phyloP scores from a whole-genome alignment of 352 stramenopile genomes.

The Globisporangium emineosum region DNA sequence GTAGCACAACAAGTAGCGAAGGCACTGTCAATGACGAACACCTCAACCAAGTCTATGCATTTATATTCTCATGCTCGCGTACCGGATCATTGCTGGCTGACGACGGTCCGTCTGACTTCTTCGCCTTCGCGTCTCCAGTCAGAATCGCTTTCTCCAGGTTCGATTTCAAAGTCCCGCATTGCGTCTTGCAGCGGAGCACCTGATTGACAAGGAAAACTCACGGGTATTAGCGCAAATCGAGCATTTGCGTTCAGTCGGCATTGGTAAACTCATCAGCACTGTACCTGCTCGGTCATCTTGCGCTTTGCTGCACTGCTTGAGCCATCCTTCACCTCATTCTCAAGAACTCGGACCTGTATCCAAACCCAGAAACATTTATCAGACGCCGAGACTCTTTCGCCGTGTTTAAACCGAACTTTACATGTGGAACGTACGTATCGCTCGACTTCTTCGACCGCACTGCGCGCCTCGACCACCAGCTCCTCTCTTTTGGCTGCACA shows the following conservation, averaged over 20 bases:
- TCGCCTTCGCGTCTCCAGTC: conserved; percentile 34
- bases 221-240: too few species aligned
- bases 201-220: conserved; percentile 13
- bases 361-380: not conserved
- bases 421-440: conserved; percentile 40
- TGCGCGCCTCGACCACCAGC: conserved; percentile 41
- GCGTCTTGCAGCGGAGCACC: conserved; percentile 41
- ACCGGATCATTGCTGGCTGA: conserved; percentile 8
- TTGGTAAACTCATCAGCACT: not conserved
- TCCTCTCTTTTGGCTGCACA: conserved; percentile 39
- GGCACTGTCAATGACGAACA: not conserved
- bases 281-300: conserved; percentile 43
- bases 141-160: conserved; percentile 60
- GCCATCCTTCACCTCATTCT: conserved; percentile 50
- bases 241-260: too few species aligned
- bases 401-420: not conserved
- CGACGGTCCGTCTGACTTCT: conserved; percentile 11
- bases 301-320: conserved; percentile 28
- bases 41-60: not conserved
- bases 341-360: conserved; percentile 52
- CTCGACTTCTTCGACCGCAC: conserved; percentile 63
- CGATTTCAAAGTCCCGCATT: conserved; percentile 45
- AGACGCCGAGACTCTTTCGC: not conserved
- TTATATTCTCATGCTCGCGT: not conserved
- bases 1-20: not conserved